Percentiles rank a stretch among this genome's conserved stretches.
phyloP scores from a whole-genome alignment of 495 filamentous ascomycete species.

The Aspergillus saccharolyticus region DNA sequence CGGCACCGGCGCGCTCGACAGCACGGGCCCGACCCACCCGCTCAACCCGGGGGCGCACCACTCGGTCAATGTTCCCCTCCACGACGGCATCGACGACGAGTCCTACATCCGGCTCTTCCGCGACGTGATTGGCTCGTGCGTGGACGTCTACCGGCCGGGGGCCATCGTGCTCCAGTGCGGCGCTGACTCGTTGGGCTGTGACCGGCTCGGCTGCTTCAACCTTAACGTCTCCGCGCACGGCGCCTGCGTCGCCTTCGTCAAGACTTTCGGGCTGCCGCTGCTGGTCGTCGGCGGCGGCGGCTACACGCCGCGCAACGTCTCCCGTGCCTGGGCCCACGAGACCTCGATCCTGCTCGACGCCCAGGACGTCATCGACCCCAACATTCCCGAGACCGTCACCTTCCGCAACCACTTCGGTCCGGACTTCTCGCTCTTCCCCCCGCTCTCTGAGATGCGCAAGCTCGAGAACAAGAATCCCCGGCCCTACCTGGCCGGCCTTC shows the following conservation, averaged over 20 bases:
- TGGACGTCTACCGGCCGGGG: conserved; percentile 70
- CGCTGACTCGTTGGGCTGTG: conserved; percentile 89
- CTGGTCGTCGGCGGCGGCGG: conserved; percentile 92
- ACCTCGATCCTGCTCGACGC: conserved; percentile 84
- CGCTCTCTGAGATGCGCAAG: conserved; percentile 60
- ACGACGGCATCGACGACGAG: conserved; percentile 85
- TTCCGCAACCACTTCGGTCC: conserved; percentile 81
- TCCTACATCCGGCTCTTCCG: conserved; percentile 84
- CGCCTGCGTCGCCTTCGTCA: conserved; percentile 82
- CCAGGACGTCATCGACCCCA: conserved; percentile 61
- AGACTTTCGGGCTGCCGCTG: conserved; percentile 68
- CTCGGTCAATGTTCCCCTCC: conserved; percentile 61
- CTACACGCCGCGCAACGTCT: conserved; percentile 97
- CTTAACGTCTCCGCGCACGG: conserved; percentile 92
- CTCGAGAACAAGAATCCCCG: conserved; percentile 75
- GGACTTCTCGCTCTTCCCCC: conserved; percentile 70
- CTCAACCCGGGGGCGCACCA: conserved; percentile 60
- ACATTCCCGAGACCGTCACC: conserved; percentile 65
- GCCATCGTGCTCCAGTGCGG: conserved; percentile 96
- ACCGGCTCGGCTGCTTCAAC: conserved; percentile 92
- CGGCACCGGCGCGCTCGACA: conserved; percentile 56
- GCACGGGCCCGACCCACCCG: conserved; percentile 55
- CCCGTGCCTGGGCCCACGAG: conserved; percentile 93
- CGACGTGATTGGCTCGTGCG: conserved; percentile 67
- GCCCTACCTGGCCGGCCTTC: conserved; percentile 68